phyloP scores from a whole-genome alignment of 148 eudicot species.

The Rhododendron vialii region DNA sequence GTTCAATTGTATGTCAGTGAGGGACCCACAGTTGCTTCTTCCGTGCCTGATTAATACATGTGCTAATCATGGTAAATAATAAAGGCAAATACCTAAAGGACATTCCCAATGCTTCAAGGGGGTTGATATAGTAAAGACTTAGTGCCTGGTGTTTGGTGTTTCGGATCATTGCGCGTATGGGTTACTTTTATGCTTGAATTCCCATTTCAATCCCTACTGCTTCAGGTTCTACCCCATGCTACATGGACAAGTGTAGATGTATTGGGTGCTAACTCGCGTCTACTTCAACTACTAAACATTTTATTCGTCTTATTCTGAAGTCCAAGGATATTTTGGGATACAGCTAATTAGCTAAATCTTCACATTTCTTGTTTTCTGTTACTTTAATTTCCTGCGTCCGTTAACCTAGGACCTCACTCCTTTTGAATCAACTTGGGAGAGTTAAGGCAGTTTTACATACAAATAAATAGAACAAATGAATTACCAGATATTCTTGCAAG shows the following conservation, averaged over 20 bases:
- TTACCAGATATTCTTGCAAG: background rate
- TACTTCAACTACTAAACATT: background rate
- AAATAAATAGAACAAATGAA: background rate
- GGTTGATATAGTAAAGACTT: background rate
- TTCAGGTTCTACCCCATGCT: background rate
- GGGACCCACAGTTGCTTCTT: slow-evolving; percentile 92
- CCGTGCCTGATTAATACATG: slow-evolving; percentile 69
- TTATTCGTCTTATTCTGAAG: background rate
- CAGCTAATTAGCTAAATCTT: background rate
- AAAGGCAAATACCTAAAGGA: background rate
- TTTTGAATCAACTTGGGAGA: background rate
- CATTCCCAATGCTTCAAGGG: background rate
- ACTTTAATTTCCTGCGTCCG: background rate
- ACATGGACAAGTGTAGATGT: background rate
- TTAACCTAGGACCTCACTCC: background rate
- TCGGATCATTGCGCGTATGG: background rate
- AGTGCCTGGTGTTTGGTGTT: background rate
- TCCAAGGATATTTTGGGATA: background rate
- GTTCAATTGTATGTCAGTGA: slow-evolving; percentile 97
- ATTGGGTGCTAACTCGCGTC: background rate
- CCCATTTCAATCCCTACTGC: background rate
- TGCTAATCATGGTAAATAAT: slow-evolving; percentile 52
- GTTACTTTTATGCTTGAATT: background rate
- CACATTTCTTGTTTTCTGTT: background rate
- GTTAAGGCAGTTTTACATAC: background rate